phyloP scores from a whole-genome alignment of 768 basidiomycete genomes.

The Phaffia tasmanica region DNA sequence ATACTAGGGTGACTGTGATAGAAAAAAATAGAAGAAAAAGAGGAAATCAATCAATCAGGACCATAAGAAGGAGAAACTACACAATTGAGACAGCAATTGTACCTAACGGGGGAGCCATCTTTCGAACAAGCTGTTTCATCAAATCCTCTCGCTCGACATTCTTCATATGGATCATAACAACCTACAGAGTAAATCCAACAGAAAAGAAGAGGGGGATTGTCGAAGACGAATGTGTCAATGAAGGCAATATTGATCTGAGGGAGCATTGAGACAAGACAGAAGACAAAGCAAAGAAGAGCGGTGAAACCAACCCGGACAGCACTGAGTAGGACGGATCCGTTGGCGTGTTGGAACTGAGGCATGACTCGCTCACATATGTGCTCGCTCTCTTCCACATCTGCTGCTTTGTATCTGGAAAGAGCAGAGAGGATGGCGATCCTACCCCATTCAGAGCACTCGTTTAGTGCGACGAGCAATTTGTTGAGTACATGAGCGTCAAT shows the following conservation, averaged over 20 bases:
- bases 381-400: conserved; percentile 89
- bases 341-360: conserved; percentile 95
- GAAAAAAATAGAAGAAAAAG: conserved; percentile 5
- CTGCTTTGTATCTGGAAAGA: conserved; percentile 65
- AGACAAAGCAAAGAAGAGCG: background rate
- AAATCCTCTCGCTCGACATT: conserved; percentile 49
- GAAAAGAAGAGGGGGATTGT: conserved; percentile 51
- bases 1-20: conserved; percentile 70
- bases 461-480: conserved; percentile 86
- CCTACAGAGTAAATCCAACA: background rate
- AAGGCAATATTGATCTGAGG: background rate
- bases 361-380: conserved; percentile 98
- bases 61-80: background rate
- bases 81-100: conserved; percentile 26
- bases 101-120: conserved; percentile 98
- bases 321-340: conserved; percentile 89
- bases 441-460: conserved; percentile 99
- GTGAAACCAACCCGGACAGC: conserved; percentile 63
- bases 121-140: conserved; percentile 83
- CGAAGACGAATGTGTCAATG: conserved; percentile 57
- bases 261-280: conserved; percentile 46
- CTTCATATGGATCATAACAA: conserved; percentile 96
- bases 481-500: conserved; percentile 74
- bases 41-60: background rate
- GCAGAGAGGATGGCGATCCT: conserved; percentile 85